Conservation (phyloP, 2,329 filamentous ascomycete species). For the Microthyrium microscopicum region DNA sequence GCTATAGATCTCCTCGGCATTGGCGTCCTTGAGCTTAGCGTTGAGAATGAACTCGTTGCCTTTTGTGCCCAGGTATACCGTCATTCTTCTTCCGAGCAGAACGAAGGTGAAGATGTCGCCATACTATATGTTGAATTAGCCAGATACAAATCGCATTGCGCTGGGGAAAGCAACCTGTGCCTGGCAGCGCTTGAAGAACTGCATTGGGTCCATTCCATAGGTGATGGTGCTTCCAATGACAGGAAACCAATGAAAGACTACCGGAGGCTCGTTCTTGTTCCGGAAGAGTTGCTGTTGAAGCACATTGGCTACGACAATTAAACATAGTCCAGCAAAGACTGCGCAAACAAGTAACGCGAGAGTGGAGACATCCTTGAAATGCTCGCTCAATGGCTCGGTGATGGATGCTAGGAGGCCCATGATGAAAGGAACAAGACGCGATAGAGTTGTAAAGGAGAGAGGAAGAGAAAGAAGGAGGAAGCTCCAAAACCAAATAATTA, state of each 20-base stretch:
- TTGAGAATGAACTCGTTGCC: constrained; percentile 89
- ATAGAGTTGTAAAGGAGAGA: no score
- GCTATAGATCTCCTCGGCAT: constrained; percentile 78
- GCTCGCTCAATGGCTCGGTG: constrained; percentile 30
- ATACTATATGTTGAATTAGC: constrained; percentile 36
- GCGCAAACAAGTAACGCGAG: constrained; percentile 29
- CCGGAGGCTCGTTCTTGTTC: constrained; percentile 51
- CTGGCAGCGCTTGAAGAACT: constrained; percentile 60
- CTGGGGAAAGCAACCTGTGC: constrained; percentile 46
- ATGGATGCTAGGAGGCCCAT: constrained; percentile 37
- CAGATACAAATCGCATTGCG: no score
- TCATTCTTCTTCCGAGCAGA: constrained; percentile 76
- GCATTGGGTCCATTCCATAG: constrained; percentile 88
- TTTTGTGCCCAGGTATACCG: constrained; percentile 63
- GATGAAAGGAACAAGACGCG: no score
- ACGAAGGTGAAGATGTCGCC: constrained; percentile 84
- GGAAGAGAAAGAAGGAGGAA: no score
- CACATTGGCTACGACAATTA: constrained; percentile 61
- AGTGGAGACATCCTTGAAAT: constrained; percentile 22
- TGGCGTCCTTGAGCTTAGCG: constrained; percentile 77
- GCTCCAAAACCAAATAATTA: no score
- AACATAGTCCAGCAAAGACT: constrained; percentile 30
- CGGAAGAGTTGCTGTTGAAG: constrained; percentile 62
- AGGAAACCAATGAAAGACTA: constrained; percentile 49
- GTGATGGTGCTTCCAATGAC: constrained; percentile 79